Evolutionary conservation across 2,329 filamentous ascomycete genomes (phyloP).

Genomic region (Verticillium dahliae): DNA sequence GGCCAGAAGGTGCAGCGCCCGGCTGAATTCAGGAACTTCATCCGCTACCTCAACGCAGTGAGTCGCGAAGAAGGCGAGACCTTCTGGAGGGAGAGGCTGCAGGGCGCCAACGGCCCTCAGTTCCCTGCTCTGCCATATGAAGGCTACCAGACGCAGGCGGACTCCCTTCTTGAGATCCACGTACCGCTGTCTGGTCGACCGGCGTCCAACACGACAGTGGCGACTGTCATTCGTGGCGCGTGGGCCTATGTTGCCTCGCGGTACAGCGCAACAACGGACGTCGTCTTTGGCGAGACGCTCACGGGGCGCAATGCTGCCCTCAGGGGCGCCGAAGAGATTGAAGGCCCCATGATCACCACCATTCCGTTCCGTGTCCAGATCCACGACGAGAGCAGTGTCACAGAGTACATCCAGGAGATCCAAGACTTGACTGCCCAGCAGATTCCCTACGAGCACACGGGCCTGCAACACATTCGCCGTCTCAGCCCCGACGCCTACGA

Average conservation of each 20-base stretch:
- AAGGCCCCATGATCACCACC: constrained; percentile 56
- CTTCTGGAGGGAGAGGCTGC: constrained; percentile 40
- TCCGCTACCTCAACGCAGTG: constrained; percentile 35
- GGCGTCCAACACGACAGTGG: constrained; percentile 38
- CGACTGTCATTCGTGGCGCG: constrained; percentile 51
- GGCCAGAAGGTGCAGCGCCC: constrained; percentile 23
- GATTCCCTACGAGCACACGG: constrained; percentile 60
- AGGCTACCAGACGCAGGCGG: constrained; percentile 42
- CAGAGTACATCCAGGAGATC: constrained; percentile 47
- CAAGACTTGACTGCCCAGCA: constrained; percentile 49
- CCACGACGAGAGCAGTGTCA: constrained; percentile 31
- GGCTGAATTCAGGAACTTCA: constrained; percentile 41
- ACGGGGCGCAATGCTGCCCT: constrained; percentile 48
- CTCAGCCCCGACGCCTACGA: constrained; percentile 47
- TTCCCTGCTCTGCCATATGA: constrained; percentile 41
- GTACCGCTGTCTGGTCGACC: constrained; percentile 28
- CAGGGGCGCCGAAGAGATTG: constrained; percentile 43
- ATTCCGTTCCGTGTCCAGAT: constrained; percentile 47
- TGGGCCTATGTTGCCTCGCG: constrained; percentile 50
- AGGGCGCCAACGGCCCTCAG: constrained; percentile 35
- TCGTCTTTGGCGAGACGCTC: constrained; percentile 54
- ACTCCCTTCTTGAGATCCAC: constrained; percentile 47
- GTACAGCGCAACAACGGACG: constrained; percentile 44
- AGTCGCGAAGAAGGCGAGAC: constrained; percentile 31
- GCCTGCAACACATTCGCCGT: constrained; percentile 52